Conservation (phyloP, 225 moss, liverwort and hornwort genomes). For the Neckera pumila region DNA sequence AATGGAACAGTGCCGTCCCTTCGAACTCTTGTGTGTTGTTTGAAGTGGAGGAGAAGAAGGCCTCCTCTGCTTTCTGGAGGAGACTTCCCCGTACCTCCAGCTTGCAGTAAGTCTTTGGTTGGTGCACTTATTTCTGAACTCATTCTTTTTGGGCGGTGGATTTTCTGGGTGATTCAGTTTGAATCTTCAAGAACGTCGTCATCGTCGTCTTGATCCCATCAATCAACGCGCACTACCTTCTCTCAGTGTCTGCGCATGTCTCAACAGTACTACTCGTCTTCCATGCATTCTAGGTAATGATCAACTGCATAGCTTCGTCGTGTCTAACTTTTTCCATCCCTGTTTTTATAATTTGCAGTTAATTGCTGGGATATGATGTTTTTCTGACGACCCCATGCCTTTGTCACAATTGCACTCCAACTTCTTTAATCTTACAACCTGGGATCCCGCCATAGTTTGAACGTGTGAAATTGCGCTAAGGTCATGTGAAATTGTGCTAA, state of each 20-base stretch:
- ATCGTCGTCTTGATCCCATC: background rate
- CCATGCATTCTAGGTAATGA: slow-evolving; percentile 28
- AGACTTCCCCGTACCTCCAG: slow-evolving; percentile 65
- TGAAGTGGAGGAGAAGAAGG: slow-evolving; percentile 70
- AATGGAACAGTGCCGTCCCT: slow-evolving; percentile 54
- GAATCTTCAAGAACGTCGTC: slow-evolving; percentile 8
- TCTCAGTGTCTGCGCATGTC: slow-evolving; percentile 11
- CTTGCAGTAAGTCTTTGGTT: slow-evolving; percentile 54
- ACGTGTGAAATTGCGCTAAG: background rate
- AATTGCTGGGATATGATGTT: background rate
- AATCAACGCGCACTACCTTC: slow-evolving; percentile 3
- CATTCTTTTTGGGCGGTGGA: background rate
- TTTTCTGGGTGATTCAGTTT: slow-evolving; percentile 37
- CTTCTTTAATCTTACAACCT: background rate
- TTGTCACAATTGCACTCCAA: background rate
- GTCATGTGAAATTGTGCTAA: too few species aligned
- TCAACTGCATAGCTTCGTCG: slow-evolving; percentile 4
- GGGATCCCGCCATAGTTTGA: background rate
- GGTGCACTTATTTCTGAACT: background rate
- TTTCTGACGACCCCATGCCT: background rate
- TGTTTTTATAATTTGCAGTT: background rate
- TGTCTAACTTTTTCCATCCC: background rate
- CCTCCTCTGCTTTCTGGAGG: slow-evolving; percentile 36
- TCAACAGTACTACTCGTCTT: slow-evolving; percentile 1
- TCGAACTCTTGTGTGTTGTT: slow-evolving; percentile 41